phyloP scores from a whole-genome alignment of 164 flowering plant genomes.

The Chimonanthus salicifolius region DNA sequence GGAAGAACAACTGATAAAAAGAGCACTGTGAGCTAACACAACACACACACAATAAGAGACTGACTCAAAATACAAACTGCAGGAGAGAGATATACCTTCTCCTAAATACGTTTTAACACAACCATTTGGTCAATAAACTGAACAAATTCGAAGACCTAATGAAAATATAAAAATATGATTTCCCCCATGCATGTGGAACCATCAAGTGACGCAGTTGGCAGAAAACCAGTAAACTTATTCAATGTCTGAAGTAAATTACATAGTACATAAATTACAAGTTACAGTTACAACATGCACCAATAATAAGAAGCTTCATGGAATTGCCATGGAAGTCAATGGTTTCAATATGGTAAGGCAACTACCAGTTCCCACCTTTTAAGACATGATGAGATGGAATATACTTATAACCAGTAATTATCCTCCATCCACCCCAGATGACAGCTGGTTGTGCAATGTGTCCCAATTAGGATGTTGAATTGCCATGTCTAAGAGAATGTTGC shows the following conservation, averaged over 20 bases:
- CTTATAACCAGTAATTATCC: conserved; percentile 18
- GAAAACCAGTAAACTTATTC: conserved; percentile 61
- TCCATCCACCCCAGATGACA: conserved; percentile 26
- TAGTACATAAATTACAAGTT: conserved; percentile 60
- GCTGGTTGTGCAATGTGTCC: neutral
- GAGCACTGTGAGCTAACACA: conserved; percentile 13
- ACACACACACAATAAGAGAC: conserved; percentile 11
- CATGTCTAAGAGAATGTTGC: conserved; percentile 18
- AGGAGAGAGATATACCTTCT: conserved; percentile 2
- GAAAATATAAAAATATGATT: conserved; percentile 8
- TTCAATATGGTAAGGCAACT: conserved; percentile 22
- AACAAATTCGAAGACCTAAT: conserved; percentile 4
- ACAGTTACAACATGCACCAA: conserved; percentile 41
- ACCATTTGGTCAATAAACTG: neutral
- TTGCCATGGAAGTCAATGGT: neutral
- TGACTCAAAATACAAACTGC: conserved; percentile 6
- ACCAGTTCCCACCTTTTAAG: conserved; percentile 21
- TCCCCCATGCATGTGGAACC: conserved; percentile 6
- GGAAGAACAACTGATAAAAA: conserved; percentile 8
- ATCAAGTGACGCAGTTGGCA: conserved; percentile 4
- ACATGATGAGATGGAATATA: conserved; percentile 27
- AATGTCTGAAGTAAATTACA: conserved; percentile 45
- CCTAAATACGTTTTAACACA: neutral
- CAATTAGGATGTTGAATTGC: neutral
- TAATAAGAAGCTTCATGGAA: conserved; percentile 39